Percentiles rank a stretch among this genome's conserved stretches.
phyloP scores from a whole-genome alignment of 1,284 basidiomycete species.

The Inonotus hispidus region DNA sequence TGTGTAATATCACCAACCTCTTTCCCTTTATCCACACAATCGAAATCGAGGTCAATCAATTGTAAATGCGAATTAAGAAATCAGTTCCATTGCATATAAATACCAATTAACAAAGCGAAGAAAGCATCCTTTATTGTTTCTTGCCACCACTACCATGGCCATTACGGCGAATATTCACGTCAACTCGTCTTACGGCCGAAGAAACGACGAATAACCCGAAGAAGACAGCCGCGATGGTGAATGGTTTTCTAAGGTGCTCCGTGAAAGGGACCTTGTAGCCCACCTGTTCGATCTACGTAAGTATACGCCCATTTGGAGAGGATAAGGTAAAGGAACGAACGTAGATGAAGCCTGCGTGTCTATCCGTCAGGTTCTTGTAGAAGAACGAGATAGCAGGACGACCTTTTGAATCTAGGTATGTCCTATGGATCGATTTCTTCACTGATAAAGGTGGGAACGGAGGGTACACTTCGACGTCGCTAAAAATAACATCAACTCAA shows the following conservation, averaged over 20 bases:
- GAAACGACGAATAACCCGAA: constrained; percentile 59
- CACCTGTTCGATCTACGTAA: constrained; percentile 45
- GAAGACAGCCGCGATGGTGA: constrained; percentile 67
- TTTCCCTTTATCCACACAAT: neutral
- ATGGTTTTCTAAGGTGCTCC: constrained; percentile 79
- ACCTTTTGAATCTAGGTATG: constrained; percentile 93
- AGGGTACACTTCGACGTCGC: constrained; percentile 69
- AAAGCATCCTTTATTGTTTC: constrained; percentile 3
- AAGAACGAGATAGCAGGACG: constrained; percentile 73
- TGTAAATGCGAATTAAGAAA: neutral
- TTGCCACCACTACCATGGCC: constrained; percentile 8
- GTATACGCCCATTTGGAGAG: neutral
- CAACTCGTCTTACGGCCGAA: constrained; percentile 56
- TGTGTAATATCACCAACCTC: neutral
- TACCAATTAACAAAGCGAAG: constrained; percentile 1
- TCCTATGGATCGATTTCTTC: constrained; percentile 61
- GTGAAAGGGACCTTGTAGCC: constrained; percentile 75
- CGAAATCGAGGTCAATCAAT: neutral
- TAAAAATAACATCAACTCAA: constrained; percentile 28
- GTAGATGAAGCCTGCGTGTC: constrained; percentile 70
- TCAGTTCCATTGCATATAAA: constrained; percentile 6
- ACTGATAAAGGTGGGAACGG: constrained; percentile 75
- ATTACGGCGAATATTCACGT: constrained; percentile 32
- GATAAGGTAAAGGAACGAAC: constrained; percentile 38
- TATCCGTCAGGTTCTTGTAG: constrained; percentile 74